Evolutionary conservation across 805 yeast genomes (phyloP).

Genomic region (Saturnispora mendoncae): DNA sequence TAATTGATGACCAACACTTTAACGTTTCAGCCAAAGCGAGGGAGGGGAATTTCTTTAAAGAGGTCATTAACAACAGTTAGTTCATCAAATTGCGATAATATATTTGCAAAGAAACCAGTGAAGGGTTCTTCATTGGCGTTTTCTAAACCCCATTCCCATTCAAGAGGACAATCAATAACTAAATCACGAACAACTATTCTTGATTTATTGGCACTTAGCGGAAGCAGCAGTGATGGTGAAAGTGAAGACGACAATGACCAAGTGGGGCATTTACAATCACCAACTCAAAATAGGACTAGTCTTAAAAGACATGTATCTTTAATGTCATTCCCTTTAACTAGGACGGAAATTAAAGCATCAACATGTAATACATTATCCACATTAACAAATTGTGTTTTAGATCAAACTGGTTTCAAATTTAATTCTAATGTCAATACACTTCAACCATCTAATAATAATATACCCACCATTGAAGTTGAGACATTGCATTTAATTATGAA

Average conservation of each 20-base stretch:
- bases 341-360: too few relatives aligned
- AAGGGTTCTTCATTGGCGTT: neutral
- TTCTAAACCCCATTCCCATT: neutral
- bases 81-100: neutral
- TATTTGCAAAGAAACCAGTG: slow-evolving; percentile 1
- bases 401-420: slow-evolving; percentile 4
- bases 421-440: too few relatives aligned
- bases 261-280: slow-evolving; percentile 4
- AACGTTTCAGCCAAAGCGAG: slow-evolving; percentile 7
- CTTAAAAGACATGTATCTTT: slow-evolving; percentile 5
- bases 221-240: neutral
- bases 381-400: slow-evolving; percentile 5
- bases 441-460: too few relatives aligned
- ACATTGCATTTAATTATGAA: slow-evolving; percentile 46
- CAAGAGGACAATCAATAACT: slow-evolving; percentile 1
- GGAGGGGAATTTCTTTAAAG: slow-evolving; percentile 3
- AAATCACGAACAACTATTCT: slow-evolving; percentile 1
- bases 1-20: slow-evolving; percentile 7
- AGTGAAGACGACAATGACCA: neutral
- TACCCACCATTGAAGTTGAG: slow-evolving; percentile 56
- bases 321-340: slow-evolving; percentile 1
- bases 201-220: neutral
- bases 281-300: slow-evolving; percentile 5
- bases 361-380: too few relatives aligned
- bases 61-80: neutral